phyloP scores from a whole-genome alignment of 306 rosid genomes.

The Astragalus glycyphyllos region DNA sequence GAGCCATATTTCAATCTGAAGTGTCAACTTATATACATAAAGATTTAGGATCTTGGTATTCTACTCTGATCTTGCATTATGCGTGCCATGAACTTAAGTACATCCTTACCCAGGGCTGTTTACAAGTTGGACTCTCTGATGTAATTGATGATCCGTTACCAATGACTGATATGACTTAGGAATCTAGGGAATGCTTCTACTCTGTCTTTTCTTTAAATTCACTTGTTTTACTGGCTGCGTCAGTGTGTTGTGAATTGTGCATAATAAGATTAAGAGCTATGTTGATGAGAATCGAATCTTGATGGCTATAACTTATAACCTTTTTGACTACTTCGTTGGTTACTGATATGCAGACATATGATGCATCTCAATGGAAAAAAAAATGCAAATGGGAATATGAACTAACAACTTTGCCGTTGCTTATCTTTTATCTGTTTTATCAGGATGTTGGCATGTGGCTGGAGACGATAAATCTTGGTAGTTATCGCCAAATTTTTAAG shows the following conservation, averaged over 20 bases:
- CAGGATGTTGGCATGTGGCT: constrained; percentile 99
- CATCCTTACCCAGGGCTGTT: neutral
- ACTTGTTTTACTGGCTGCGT: constrained; percentile 12
- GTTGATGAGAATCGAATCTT: constrained; percentile 28
- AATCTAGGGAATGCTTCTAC: neutral
- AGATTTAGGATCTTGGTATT: constrained; percentile 12
- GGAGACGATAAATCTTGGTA: constrained; percentile 93
- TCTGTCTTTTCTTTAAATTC: neutral
- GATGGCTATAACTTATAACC: constrained; percentile 8
- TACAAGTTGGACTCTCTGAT: constrained; percentile 18
- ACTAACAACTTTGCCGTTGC: neutral
- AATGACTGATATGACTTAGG: neutral
- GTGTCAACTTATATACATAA: neutral
- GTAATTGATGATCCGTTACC: constrained; percentile 6
- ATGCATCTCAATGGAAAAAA: constrained; percentile 20
- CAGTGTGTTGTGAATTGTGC: constrained; percentile 12
- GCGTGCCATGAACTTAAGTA: constrained; percentile 14
- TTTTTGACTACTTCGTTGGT: constrained; percentile 25
- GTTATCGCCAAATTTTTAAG: constrained; percentile 86
- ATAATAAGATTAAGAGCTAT: neutral
- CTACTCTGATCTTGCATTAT: constrained; percentile 19
- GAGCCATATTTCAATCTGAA: constrained; percentile 1
- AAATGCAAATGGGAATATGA: constrained; percentile 17
- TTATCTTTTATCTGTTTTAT: constrained; percentile 38
- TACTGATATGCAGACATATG: neutral